Evolutionary conservation across 1,284 basidiomycete genomes (phyloP), one percentile per base, ranked within the genome.

Genomic region (Fomitopsis palustris): DNA sequence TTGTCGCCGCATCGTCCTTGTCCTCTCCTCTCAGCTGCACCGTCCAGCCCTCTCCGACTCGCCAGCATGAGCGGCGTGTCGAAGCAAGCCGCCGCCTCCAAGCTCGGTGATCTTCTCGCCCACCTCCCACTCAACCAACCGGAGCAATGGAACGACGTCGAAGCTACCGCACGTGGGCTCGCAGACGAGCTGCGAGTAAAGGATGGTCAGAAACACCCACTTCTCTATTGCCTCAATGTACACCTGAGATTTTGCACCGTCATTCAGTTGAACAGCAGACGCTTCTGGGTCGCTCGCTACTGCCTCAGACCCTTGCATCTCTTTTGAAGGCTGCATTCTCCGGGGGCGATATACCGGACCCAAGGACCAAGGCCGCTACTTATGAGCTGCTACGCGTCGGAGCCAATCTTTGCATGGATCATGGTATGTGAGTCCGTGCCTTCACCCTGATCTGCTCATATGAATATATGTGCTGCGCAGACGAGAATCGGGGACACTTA

Each of bases 391-490:
- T 93, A 55, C 81, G 90, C 57, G 84, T 92, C 19, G 84, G 83
- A 21, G 90, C 90, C 17, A 93, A 93, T 72, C 72, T 93, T 10
- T 92, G 88, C 71, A 86, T 91, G 74, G 89, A 93, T 67, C 88
- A 93, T 66, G 85, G 92, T 85, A 66, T 67, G 81, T 67, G 35
- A 3, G 21, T 8, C 33, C 52, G 21, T 39, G 25, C 35, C 3
- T 39, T 27, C 17, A 10, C 52, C 56, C 56, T 42, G 52, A 53
- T 42, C 17, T 37, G 43, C 74, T 53, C 35, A 51, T 23, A 53
- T 37, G 47, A 63, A 47, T 19, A 25, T n/a, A 23, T 27, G 27
- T 45, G 23, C 29, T 17, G 10, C 33, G 12, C 29, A 80, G 78
- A 80, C 69, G 86, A 82, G 49, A 93, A 93, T 70, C 80, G 90